Base-by-base conservation (phyloP, 2,329 filamentous ascomycete species). In the Teratosphaeria nubilosa region DNA sequence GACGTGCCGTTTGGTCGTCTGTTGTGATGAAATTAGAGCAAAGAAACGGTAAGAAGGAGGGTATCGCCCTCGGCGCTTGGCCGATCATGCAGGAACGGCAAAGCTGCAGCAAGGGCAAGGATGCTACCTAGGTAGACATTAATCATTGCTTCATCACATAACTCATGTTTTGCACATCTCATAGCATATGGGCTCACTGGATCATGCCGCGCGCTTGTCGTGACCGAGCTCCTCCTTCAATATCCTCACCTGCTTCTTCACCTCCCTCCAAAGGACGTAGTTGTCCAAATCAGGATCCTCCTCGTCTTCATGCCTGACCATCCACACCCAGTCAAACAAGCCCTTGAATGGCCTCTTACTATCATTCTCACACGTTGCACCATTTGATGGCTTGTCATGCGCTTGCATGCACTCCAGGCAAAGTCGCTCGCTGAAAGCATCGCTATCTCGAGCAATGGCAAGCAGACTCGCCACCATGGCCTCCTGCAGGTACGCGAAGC, bases 401-500 rank as follows among this genome's bases (percentile, higher is more conserved):
- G 54, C 22, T 51, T 67, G 63, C 53, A 68, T 57, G 32, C 67
- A 70, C 56, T 68, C 68, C 51, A 70, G 56, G 55, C 68, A 70
- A n/a, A 61, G 48, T 9, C 57, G 48, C 31, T 65, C 63, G 45
- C 54, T 58, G 72, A 75, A 76, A 22, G 70, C 73, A 41, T 78
- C 74, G 51, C 72, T 71, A 5, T 74, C 70, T 41, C 69, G 64
- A 0, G 83, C 85, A 58, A 87, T 81, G 2, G 80, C 78, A 27
- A 87, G 73, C 56, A 87, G 67, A 2, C 81, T 78, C 0, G 83
- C 83, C 0, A 87, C 82, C 66, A 87, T 87, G 0, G 82, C 84
- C 69, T 87, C 85, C 66, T 88, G 84, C 70, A 87, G 80, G 66
- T 87, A 87, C 0, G 85, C 85, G 67, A 87, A 87, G 63, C 82